Evolutionary conservation across 2,329 filamentous ascomycete genomes (phyloP).

Genomic region (Pyrenochaeta sp.): DNA sequence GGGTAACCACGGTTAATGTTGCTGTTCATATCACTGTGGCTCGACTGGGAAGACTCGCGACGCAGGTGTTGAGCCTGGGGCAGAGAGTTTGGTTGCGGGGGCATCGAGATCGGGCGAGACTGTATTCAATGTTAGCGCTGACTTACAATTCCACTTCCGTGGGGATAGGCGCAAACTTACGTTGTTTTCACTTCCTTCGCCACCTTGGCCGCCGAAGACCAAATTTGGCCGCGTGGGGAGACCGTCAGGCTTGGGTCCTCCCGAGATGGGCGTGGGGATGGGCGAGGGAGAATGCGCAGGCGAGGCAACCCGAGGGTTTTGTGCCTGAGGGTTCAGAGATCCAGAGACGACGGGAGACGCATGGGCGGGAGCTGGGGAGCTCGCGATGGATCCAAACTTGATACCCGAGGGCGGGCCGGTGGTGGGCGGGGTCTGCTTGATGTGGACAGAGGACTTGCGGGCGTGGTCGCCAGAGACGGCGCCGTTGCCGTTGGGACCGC

Average conservation of each 20-base stretch:
- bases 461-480: slow-evolving; percentile 68
- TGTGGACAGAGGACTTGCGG: slow-evolving; percentile 91
- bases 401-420: slow-evolving; percentile 65
- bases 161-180: slow-evolving; percentile 69
- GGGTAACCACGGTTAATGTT: slow-evolving; percentile 53
- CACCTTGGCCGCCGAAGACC: slow-evolving; percentile 81
- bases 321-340: slow-evolving; percentile 60
- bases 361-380: slow-evolving; percentile 67
- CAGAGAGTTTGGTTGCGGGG: slow-evolving; percentile 52
- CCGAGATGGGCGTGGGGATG: slow-evolving; percentile 88
- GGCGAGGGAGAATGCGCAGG: slow-evolving; percentile 90
- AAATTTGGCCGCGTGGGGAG: slow-evolving; percentile 75
- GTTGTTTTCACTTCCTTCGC: slow-evolving; percentile 71
- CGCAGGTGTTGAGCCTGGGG: slow-evolving; percentile 79
- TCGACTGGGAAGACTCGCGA: slow-evolving; percentile 84
- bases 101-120: slow-evolving; percentile 70
- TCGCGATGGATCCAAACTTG: slow-evolving; percentile 80
- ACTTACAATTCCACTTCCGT: too few species aligned
- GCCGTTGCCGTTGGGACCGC: slow-evolving; percentile 70
- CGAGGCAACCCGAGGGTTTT: slow-evolving; percentile 77
- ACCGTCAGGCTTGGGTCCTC: slow-evolving; percentile 79
- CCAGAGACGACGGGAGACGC: slow-evolving; percentile 73
- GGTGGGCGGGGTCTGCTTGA: slow-evolving; percentile 76
- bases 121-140: too few species aligned
- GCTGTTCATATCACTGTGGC: slow-evolving; percentile 76